Percentiles rank a stretch among this genome's conserved stretches.
Evolutionary conservation across 139 green algal species (phyloP).

Genomic region (Chlorella sorokiniana): DNA sequence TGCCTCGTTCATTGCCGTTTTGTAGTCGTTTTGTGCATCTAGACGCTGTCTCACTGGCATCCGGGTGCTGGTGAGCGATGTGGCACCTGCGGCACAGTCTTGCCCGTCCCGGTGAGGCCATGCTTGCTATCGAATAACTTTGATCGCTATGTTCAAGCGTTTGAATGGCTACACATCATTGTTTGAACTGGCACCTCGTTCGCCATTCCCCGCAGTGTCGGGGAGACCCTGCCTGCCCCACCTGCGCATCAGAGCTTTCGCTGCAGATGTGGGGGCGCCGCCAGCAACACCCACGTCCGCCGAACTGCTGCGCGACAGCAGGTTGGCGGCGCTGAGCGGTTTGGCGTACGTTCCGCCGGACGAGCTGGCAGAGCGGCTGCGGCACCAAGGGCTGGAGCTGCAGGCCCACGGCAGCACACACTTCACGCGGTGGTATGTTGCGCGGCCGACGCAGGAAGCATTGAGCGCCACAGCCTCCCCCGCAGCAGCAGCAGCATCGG

Average conservation of each 20-base stretch:
- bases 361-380: conserved; percentile 9
- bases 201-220: too few species aligned
- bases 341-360: conserved; percentile 5
- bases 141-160: too few species aligned
- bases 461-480: not conserved
- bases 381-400: conserved; percentile 2
- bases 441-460: not conserved
- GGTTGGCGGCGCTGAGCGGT: not conserved
- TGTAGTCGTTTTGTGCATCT: too few species aligned
- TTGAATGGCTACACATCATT: too few species aligned
- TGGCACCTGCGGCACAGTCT: too few species aligned
- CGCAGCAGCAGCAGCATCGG: not conserved
- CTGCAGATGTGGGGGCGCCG: not conserved
- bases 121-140: too few species aligned
- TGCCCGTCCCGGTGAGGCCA: too few species aligned
- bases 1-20: too few species aligned
- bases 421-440: conserved; percentile 35
- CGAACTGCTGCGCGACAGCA: conserved; percentile 14
- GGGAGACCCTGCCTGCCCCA: not conserved
- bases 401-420: conserved; percentile 14
- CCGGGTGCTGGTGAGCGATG: too few species aligned
- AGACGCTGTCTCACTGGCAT: not conserved
- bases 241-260: not conserved
- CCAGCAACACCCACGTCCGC: not conserved
- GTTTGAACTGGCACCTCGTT: too few species aligned